Evolutionary conservation across 2,329 filamentous ascomycete species (phyloP).

Genomic region (Rhytidhysteron rufulum): DNA sequence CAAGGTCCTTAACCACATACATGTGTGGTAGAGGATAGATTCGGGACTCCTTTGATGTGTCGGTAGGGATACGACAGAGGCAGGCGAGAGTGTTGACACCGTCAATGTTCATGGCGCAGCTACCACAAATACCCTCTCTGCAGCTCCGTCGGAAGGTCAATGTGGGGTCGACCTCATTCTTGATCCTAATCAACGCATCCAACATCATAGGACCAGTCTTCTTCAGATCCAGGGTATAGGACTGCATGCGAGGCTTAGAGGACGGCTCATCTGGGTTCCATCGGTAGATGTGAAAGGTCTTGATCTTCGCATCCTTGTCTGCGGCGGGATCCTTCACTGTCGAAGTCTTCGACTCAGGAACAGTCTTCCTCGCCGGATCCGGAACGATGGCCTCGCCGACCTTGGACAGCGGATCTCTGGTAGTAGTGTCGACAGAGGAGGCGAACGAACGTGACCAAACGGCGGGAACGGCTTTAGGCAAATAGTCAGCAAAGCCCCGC

Average conservation of each 20-base stretch:
- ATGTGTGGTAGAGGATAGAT: conserved; percentile 98
- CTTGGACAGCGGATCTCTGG: conserved; percentile 32
- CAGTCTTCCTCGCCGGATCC: conserved; percentile 21
- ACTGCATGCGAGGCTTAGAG: conserved; percentile 93
- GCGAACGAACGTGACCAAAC: conserved; percentile 36
- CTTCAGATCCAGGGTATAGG: conserved; percentile 91
- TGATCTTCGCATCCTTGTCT: conserved; percentile 61
- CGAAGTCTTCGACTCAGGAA: conserved; percentile 53
- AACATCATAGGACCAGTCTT: conserved; percentile 99
- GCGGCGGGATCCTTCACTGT: conserved; percentile 59
- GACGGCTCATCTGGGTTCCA: conserved; percentile 94
- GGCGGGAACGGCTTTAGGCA: conserved; percentile 30
- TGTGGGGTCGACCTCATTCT: conserved; percentile 97
- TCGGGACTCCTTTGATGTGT: conserved; percentile 75
- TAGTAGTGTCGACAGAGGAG: conserved; percentile 32
- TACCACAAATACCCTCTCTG: conserved; percentile 96
- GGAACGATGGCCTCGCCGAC: conserved; percentile 24
- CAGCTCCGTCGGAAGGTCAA: conserved; percentile 94
- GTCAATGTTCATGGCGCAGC: conserved; percentile 99
- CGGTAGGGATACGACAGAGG: conserved; percentile 93
- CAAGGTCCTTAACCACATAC: conserved; percentile 98
- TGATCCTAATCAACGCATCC: conserved; percentile 94
- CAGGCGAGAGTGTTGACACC: conserved; percentile 97
- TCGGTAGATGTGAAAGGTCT: conserved; percentile 98
- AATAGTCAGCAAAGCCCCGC: conserved; percentile 22